These are phyloP conservation scores for Solanum aculeatissimum DNA, from an alignment of 305 asterid genomes.

Conservation along the genomic window DNA sequence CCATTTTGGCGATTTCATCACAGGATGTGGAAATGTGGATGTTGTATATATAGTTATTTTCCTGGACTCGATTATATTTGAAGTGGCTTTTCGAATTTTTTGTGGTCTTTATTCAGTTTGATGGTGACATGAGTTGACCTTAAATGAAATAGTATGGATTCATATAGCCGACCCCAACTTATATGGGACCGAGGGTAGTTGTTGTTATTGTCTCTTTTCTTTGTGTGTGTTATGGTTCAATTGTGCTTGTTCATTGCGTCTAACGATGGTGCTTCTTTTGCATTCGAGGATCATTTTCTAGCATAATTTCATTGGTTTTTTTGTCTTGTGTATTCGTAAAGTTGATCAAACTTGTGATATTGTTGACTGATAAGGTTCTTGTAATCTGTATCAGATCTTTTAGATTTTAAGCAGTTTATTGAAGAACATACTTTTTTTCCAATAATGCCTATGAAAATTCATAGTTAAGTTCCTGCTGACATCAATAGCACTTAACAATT, in stretches of 20 bases:
- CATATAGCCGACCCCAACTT: not conserved
- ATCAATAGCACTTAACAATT: not conserved
- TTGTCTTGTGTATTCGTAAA: not conserved
- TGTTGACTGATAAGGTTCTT: not conserved
- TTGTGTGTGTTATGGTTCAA: not conserved
- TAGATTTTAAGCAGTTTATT: not conserved
- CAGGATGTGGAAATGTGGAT: not conserved
- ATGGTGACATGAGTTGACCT: not conserved
- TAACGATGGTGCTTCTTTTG: not conserved
- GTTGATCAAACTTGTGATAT: not conserved
- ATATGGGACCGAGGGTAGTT: not conserved
- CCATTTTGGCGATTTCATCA: not conserved
- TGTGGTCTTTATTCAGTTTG: not conserved
- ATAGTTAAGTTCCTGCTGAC: not conserved
- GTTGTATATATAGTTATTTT: not conserved
- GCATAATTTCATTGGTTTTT: not conserved
- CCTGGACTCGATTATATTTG: not conserved
- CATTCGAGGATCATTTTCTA: not conserved
- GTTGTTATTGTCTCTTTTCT: not conserved
- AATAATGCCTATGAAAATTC: not conserved
- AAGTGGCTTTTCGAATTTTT: not conserved
- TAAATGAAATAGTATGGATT: not conserved
- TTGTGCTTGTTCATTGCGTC: not conserved
- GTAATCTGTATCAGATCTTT: not conserved
- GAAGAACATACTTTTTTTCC: not conserved